Percentiles rank a stretch among this genome's conserved stretches.
Conservation (phyloP, 2,329 filamentous ascomycete species). For the Stenocarpella maydis region DNA sequence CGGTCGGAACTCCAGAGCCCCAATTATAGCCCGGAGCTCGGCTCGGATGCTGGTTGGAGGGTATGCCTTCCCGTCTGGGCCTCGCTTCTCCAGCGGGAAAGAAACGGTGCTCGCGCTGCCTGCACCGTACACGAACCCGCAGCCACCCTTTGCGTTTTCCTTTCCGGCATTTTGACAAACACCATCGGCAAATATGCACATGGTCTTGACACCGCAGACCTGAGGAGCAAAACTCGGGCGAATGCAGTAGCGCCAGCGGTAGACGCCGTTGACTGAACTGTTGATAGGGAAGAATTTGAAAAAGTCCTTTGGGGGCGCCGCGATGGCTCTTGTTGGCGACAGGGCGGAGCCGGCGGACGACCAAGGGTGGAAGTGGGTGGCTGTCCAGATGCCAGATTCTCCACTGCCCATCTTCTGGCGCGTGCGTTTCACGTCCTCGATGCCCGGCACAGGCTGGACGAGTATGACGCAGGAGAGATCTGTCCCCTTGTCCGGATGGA, state of each 20-base stretch:
- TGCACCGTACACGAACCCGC: constrained; percentile 12
- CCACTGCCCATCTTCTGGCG: constrained; percentile 16
- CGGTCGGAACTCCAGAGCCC: constrained; percentile 15
- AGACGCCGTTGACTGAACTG: constrained; percentile 9
- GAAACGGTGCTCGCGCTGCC: constrained; percentile 6
- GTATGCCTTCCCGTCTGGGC: constrained; percentile 9
- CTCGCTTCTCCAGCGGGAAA: constrained; percentile 24
- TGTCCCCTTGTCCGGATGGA: constrained; percentile 4
- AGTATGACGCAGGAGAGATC: constrained; percentile 11
- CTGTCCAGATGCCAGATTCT: constrained; percentile 19
- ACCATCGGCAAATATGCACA: constrained; percentile 15
- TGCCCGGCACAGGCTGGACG: constrained; percentile 10
- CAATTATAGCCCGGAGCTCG: constrained; percentile 12
- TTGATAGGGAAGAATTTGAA: constrained; percentile 5
- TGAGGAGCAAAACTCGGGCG: constrained; percentile 12
- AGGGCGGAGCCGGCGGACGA: constrained; percentile 11
- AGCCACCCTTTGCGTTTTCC: constrained; percentile 6
- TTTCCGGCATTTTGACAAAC: background rate
- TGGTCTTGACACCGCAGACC: constrained; percentile 17
- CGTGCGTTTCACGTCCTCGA: background rate
- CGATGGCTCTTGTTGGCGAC: constrained; percentile 12
- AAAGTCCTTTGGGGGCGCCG: background rate
- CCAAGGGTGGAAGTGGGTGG: constrained; percentile 16
- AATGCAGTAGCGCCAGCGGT: constrained; percentile 17
- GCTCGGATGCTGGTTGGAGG: constrained; percentile 14